phyloP scores from a whole-genome alignment of 164 flowering plant genomes.

The Nelumbo lutea region DNA sequence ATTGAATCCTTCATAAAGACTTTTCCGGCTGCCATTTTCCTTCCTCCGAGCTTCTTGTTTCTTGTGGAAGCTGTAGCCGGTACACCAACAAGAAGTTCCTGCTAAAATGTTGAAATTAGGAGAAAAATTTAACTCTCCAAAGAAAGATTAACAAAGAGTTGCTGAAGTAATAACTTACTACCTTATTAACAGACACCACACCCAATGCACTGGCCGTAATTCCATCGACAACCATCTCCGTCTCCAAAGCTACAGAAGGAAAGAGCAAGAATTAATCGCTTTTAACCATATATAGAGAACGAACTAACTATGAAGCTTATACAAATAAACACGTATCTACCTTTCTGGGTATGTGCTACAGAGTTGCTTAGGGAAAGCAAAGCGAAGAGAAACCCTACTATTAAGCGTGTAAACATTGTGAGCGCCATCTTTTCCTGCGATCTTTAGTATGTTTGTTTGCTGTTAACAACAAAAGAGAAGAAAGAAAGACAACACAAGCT shows the following conservation, averaged over 20 bases:
- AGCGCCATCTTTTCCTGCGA: conserved; percentile 28
- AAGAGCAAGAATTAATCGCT: background rate
- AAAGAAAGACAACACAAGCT: conserved; percentile 11
- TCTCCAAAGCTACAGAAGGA: conserved; percentile 8
- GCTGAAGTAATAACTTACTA: conserved; percentile 3
- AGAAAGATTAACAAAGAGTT: background rate
- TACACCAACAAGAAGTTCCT: conserved; percentile 20
- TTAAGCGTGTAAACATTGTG: conserved; percentile 21
- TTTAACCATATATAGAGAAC: background rate
- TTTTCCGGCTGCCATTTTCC: conserved; percentile 29
- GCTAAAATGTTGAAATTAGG: background rate
- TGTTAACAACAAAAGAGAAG: conserved; percentile 20
- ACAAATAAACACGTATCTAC: conserved; percentile 12
- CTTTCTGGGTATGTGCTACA: conserved; percentile 29
- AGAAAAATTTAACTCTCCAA: background rate
- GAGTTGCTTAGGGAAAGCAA: conserved; percentile 20
- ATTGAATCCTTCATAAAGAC: conserved; percentile 10
- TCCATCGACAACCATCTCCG: background rate
- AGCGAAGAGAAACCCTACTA: conserved; percentile 32
- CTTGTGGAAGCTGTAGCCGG: conserved; percentile 5
- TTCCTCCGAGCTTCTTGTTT: conserved; percentile 24
- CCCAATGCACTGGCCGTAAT: conserved; percentile 2
- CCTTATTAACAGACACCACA: conserved; percentile 17
- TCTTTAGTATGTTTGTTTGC: background rate
- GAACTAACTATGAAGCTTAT: background rate